Percentiles rank a stretch among this genome's conserved stretches.
phyloP scores from a whole-genome alignment of 805 yeast species.

The Saccharomycopsis sp. region DNA sequence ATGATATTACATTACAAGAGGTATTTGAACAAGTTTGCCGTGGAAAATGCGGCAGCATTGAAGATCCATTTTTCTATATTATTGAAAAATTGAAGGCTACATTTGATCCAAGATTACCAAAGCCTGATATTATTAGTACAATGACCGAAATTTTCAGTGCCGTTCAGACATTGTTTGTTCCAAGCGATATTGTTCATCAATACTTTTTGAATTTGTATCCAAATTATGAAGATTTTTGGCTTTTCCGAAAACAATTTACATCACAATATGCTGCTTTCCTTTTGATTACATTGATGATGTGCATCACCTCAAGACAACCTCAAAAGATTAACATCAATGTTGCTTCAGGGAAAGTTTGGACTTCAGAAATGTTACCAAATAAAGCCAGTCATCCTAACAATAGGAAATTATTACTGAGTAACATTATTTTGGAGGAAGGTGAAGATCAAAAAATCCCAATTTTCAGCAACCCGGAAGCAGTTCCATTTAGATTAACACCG shows the following conservation, averaged over 20 bases:
- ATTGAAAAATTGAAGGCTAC: constrained; percentile 85
- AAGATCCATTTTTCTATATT: constrained; percentile 83
- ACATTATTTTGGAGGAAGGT: constrained; percentile 42
- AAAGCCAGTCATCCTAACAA: constrained; percentile 46
- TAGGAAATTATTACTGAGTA: constrained; percentile 34
- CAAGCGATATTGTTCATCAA: constrained; percentile 73
- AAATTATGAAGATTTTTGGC: constrained; percentile 91
- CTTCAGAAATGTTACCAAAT: constrained; percentile 92
- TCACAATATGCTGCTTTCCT: constrained; percentile 91
- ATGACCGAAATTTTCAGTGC: constrained; percentile 89
- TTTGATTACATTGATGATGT: constrained; percentile 90
- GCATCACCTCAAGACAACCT: constrained; percentile 88
- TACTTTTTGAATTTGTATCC: constrained; percentile 66
- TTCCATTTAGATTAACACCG: constrained; percentile 95
- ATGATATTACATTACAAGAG: constrained; percentile 68
- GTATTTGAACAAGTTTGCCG: constrained; percentile 86
- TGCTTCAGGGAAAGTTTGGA: constrained; percentile 83
- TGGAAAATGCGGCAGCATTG: constrained; percentile 64
- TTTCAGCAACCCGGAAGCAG: constrained; percentile 85
- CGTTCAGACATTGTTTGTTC: constrained; percentile 81
- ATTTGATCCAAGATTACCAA: constrained; percentile 86
- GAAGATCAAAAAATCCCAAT: constrained; percentile 45
- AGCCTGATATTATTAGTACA: constrained; percentile 83
- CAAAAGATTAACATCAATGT: constrained; percentile 82
- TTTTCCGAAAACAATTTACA: constrained; percentile 90